Evolutionary conservation across 495 filamentous ascomycete species (phyloP), one percentile per base, ranked within the genome.

Genomic region (Aspergillus conjunctus): DNA sequence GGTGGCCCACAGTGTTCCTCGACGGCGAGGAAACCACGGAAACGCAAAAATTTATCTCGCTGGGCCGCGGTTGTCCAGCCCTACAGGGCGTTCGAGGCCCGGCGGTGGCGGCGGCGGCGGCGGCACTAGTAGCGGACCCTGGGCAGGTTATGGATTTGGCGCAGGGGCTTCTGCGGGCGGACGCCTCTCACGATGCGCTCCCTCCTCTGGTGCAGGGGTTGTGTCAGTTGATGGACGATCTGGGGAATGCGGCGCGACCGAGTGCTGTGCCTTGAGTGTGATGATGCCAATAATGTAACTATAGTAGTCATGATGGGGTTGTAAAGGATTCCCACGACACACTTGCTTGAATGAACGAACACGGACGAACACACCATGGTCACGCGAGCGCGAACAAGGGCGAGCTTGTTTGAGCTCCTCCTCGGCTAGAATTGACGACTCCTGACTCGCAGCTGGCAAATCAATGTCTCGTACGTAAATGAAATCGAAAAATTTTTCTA

Each of bases 151-250:
- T 74, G 71, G 63, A 66, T 21, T 41, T 68, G n/a, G 66, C 61
- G 18, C 66, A 67, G 55, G 30, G 54, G 20, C 52, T 69, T 15
- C 64, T 74, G 21, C 65, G 61, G n/a, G 59, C 60, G n/a, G 66
- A 72, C 17, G 51, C 54, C 18, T 59, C 67, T 8, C 67, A 73
- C 17, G 67, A 68, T 0, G 66, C 70, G 10, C 63, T 68, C 14
- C 74, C 81, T 30, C 73, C 77, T 6, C 57, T 83, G 31, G 79
- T 83, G 14, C 84, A 86, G 64, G 86, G 85, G 60, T 70, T 87
- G 7, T 74, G 81, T 43, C 71, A 79, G 33, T 66, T 88, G 55
- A 78, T 87, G 69, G 79, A 79, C 45, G 81, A 82, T 63, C 50
- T 84, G 57, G 80, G 78, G 33, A 62, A 59, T 21, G 63, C 63